Evolutionary conservation across 1,284 basidiomycete species (phyloP).

Genomic region (Marasmius sp.): DNA sequence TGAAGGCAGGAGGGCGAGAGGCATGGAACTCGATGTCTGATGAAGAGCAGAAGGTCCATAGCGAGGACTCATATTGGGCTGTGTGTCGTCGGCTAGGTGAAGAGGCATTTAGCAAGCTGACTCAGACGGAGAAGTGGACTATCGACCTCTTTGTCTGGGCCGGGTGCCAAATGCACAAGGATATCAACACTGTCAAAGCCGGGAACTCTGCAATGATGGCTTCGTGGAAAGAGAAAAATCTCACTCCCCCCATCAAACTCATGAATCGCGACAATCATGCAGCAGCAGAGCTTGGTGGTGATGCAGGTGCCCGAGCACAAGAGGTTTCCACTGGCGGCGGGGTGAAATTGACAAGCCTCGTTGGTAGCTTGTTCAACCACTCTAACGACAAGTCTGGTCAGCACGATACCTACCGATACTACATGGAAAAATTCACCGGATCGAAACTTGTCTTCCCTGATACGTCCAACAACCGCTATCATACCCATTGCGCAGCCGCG

Average conservation of each 20-base stretch:
- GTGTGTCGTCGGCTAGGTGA: conserved; percentile 13
- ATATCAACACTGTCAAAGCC: conserved; percentile 32
- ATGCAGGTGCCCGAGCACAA: conserved; percentile 15
- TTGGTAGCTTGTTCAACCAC: conserved; percentile 29
- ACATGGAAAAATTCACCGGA: conserved; percentile 8
- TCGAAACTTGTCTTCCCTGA: neutral
- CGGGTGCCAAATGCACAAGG: conserved; percentile 38
- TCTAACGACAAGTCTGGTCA: conserved; percentile 35
- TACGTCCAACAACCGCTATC: conserved; percentile 19
- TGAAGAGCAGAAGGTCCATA: conserved; percentile 8
- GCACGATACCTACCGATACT: conserved; percentile 21
- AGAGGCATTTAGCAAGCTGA: conserved; percentile 13
- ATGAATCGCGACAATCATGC: conserved; percentile 31
- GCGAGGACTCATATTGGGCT: neutral
- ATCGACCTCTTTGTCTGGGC: conserved; percentile 26
- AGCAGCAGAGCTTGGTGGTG: conserved; percentile 7
- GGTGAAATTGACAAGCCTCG: conserved; percentile 27
- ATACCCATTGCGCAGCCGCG: conserved; percentile 23
- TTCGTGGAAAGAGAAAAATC: conserved; percentile 19
- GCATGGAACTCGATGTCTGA: conserved; percentile 14
- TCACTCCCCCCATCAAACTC: conserved; percentile 21
- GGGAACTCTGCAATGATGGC: conserved; percentile 19
- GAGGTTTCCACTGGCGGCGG: conserved; percentile 24
- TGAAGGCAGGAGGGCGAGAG: conserved; percentile 17
- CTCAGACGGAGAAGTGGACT: conserved; percentile 13